phyloP scores from a whole-genome alignment of 257 asterid species.

The Ehretia macrophylla region DNA sequence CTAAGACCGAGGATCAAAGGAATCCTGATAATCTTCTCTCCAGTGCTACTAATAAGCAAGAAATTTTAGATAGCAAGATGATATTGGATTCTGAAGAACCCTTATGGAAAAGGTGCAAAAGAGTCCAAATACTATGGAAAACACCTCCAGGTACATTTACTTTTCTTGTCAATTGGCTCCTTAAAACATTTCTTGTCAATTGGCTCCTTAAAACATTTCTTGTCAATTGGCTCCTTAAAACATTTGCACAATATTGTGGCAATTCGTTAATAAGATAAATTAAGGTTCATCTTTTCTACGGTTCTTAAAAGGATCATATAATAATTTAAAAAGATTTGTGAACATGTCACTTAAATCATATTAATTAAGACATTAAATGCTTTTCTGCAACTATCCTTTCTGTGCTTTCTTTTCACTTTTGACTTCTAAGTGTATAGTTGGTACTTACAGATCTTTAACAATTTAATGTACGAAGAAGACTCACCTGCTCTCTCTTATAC shows the following conservation, averaged over 20 bases:
- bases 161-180: slow-evolving; percentile 12
- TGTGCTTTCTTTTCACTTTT: not conserved
- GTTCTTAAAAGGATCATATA: not conserved
- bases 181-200: slow-evolving; percentile 14
- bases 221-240: slow-evolving; percentile 5
- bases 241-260: not conserved
- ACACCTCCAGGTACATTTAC: slow-evolving; percentile 73
- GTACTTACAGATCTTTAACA: not conserved
- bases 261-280: not conserved
- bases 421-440: not conserved
- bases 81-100: slow-evolving; percentile 37
- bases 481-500: not conserved
- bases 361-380: not conserved
- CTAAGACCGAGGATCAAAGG: slow-evolving; percentile 25
- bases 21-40: slow-evolving; percentile 29
- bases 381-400: not conserved
- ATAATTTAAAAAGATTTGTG: not conserved
- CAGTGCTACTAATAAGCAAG: slow-evolving; percentile 29
- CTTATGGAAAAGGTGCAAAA: slow-evolving; percentile 58
- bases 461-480: not conserved
- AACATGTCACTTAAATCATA: not conserved
- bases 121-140: slow-evolving; percentile 66
- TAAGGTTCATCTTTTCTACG: too few relatives aligned
- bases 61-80: slow-evolving; percentile 23
- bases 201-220: slow-evolving; percentile 9